Evolutionary conservation across 2,329 filamentous ascomycete genomes (phyloP).

Genomic region (Stachybotrys elegans): DNA sequence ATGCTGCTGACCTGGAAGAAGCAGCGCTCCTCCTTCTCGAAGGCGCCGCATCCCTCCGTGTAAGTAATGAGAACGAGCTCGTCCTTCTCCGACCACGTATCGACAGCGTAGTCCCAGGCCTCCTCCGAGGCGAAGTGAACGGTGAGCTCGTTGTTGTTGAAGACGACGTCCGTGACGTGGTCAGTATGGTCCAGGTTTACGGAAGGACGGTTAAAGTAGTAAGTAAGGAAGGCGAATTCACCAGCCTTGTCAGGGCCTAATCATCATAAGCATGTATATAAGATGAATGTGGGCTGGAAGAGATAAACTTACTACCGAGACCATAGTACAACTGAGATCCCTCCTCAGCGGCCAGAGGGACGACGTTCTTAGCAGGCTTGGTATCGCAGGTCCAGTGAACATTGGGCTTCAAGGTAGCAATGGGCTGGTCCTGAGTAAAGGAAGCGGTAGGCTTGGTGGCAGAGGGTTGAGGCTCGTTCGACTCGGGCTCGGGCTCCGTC

Average conservation of each 20-base stretch:
- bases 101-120: slow-evolving; percentile 14
- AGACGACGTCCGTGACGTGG: slow-evolving; percentile 10
- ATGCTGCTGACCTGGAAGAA: slow-evolving; percentile 20
- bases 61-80: slow-evolving; percentile 21
- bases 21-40: slow-evolving; percentile 20
- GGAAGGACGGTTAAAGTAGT: slow-evolving; percentile 19
- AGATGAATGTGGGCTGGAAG: neutral
- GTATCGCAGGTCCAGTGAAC: slow-evolving; percentile 21
- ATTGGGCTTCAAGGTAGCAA: neutral
- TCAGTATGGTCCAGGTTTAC: slow-evolving; percentile 24
- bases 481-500: neutral
- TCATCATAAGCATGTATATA: too few species aligned
- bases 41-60: slow-evolving; percentile 18
- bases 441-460: neutral
- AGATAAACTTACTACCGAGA: slow-evolving; percentile 1
- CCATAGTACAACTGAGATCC: slow-evolving; percentile 19
- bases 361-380: slow-evolving; percentile 13
- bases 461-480: neutral
- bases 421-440: neutral
- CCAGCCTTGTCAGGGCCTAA: slow-evolving; percentile 16
- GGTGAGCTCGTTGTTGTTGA: slow-evolving; percentile 6
- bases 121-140: slow-evolving; percentile 14
- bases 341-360: slow-evolving; percentile 14
- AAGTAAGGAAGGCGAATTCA: slow-evolving; percentile 20
- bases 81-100: slow-evolving; percentile 13